Percentiles rank a stretch among this genome's conserved stretches.
Conservation (phyloP, 768 basidiomycete species). For the Lyophyllum atratum region DNA sequence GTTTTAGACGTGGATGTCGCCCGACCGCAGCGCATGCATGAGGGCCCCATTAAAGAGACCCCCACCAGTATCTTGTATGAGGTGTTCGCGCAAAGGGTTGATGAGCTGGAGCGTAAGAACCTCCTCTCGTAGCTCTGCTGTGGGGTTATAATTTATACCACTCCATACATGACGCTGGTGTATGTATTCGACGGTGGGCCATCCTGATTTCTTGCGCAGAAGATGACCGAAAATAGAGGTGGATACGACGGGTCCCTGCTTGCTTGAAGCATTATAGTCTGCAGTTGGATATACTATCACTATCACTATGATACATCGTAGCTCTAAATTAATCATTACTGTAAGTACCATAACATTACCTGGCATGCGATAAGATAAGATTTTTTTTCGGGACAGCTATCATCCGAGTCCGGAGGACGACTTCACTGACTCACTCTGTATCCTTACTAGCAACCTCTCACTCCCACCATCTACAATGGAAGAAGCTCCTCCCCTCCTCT, state of each 20-base stretch:
- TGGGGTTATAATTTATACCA: neutral
- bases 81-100: constrained; percentile 19
- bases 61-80: constrained; percentile 22
- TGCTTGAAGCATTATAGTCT: neutral
- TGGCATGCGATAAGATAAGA: constrained; percentile 7
- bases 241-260: neutral
- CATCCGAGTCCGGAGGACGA: neutral
- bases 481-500: constrained; percentile 49
- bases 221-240: neutral
- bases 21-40: constrained; percentile 16
- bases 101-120: constrained; percentile 11
- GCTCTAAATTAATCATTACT: neutral
- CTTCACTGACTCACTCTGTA: neutral
- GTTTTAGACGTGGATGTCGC: constrained; percentile 20
- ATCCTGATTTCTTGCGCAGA: neutral
- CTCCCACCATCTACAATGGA: constrained; percentile 7
- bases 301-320: neutral
- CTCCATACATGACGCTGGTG: neutral
- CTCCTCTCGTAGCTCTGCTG: neutral
- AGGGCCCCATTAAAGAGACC: constrained; percentile 5
- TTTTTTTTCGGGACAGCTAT: neutral
- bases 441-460: neutral
- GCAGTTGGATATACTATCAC: too few relatives aligned
- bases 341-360: neutral
- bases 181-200: neutral